These are phyloP conservation scores for Pholiota molesta DNA, from an alignment of 768 basidiomycete species.

Conservation along the genomic window DNA sequence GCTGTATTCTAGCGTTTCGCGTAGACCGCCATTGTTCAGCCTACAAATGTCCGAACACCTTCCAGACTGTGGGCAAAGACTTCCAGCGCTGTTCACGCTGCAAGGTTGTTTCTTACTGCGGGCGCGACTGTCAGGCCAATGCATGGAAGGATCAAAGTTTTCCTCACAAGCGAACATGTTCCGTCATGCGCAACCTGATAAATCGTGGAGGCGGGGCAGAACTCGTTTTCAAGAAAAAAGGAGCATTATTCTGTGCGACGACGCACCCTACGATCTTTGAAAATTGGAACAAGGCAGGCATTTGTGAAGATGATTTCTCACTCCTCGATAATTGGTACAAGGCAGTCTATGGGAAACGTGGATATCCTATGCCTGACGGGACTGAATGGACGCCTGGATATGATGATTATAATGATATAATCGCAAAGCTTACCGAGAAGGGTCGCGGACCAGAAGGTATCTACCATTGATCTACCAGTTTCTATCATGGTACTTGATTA, in stretches of 20 bases:
- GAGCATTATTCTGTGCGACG: not conserved
- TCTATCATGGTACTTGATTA: not conserved
- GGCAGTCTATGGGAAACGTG: not conserved
- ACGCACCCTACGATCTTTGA: not conserved
- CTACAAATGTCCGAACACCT: not conserved
- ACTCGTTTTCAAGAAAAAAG: not conserved
- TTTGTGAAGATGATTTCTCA: not conserved
- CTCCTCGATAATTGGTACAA: not conserved
- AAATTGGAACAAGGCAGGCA: not conserved
- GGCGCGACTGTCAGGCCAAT: not conserved
- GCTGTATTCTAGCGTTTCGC: not conserved
- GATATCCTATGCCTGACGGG: not conserved
- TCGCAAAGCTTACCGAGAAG: slow-evolving; percentile 3
- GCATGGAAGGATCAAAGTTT: not conserved
- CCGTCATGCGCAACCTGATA: not conserved
- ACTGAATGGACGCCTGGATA: slow-evolving; percentile 4
- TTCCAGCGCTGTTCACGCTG: not conserved
- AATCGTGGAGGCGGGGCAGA: not conserved
- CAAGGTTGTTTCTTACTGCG: not conserved
- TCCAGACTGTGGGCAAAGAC: not conserved
- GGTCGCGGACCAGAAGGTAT: slow-evolving; percentile 5
- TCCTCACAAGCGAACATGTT: not conserved
- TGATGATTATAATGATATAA: slow-evolving; percentile 9
- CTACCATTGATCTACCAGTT: not conserved
- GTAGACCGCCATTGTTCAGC: not conserved